These are phyloP conservation scores for Fusarium nelsonii DNA, from an alignment of 2,329 filamentous ascomycete species.

Conservation along the genomic window DNA sequence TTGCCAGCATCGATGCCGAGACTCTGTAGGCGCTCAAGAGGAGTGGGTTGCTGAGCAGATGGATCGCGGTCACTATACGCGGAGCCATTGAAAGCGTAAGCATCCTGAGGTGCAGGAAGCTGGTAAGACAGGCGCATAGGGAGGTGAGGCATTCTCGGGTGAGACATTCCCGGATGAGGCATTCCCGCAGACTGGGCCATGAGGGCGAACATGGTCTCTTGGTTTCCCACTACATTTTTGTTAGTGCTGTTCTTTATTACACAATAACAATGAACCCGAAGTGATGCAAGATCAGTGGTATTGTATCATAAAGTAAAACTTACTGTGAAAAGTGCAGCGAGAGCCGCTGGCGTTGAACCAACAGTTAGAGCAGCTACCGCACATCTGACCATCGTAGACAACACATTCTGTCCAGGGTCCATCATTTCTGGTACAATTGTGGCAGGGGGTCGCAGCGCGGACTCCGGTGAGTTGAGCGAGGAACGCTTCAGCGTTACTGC, in stretches of 20 bases:
- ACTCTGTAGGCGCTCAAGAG: constrained; percentile 29
- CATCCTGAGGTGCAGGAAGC: not conserved
- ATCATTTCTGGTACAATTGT: constrained; percentile 71
- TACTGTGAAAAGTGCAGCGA: constrained; percentile 71
- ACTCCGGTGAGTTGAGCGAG: constrained; percentile 69
- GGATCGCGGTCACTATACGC: constrained; percentile 6
- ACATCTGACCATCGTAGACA: constrained; percentile 71
- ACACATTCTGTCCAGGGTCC: constrained; percentile 70
- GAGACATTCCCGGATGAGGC: not conserved
- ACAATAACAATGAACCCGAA: not conserved
- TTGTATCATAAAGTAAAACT: constrained; percentile 35
- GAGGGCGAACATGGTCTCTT: constrained; percentile 29
- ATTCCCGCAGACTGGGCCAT: constrained; percentile 11
- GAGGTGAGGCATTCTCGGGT: not conserved
- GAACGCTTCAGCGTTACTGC: constrained; percentile 71
- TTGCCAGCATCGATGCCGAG: constrained; percentile 55
- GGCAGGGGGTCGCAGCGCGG: constrained; percentile 63
- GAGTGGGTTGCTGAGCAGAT: constrained; percentile 39
- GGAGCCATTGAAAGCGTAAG: not conserved
- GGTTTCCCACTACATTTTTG: constrained; percentile 38
- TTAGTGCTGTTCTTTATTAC: constrained; percentile 15
- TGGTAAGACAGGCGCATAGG: not conserved
- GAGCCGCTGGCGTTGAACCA: constrained; percentile 73
- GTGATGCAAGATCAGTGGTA: not conserved
- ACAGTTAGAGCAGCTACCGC: constrained; percentile 72